phyloP scores from a whole-genome alignment of 2,329 filamentous ascomycete genomes.

The Amylocarpus encephaloides region DNA sequence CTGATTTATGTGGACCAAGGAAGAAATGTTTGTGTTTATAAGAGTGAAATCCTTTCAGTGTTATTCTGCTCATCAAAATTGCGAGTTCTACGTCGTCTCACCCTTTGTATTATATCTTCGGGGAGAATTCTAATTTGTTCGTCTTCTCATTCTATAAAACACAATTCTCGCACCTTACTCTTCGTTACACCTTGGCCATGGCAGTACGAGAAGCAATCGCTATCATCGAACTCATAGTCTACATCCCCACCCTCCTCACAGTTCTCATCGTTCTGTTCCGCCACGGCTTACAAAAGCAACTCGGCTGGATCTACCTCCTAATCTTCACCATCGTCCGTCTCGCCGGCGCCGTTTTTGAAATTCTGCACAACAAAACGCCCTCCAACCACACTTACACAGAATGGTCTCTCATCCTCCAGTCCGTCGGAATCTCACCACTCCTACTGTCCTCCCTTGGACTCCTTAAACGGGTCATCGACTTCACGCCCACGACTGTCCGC shows the following conservation, averaged over 20 bases:
- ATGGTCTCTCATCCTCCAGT: slow-evolving; percentile 27
- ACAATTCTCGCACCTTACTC: not conserved
- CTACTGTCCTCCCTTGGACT: slow-evolving; percentile 25
- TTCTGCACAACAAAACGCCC: slow-evolving; percentile 24
- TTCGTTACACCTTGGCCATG: not conserved
- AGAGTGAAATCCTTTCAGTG: not conserved
- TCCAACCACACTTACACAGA: slow-evolving; percentile 26
- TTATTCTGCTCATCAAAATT: not conserved
- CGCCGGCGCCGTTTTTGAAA: slow-evolving; percentile 28
- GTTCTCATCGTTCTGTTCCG: slow-evolving; percentile 19
- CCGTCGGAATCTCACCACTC: slow-evolving; percentile 25
- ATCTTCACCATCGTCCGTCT: slow-evolving; percentile 31
- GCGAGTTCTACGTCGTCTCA: too few relatives aligned
- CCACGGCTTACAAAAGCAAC: slow-evolving; percentile 27
- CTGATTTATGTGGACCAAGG: not conserved
- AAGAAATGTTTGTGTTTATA: not conserved
- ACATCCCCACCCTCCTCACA: slow-evolving; percentile 21
- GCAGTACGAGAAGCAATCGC: slow-evolving; percentile 21
- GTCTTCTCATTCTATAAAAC: not conserved
- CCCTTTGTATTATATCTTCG: too few relatives aligned
- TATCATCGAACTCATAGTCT: slow-evolving; percentile 25
- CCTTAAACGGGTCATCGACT: slow-evolving; percentile 21
- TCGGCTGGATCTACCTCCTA: slow-evolving; percentile 33
- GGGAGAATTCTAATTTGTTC: not conserved
- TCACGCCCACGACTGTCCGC: slow-evolving; percentile 15